These are phyloP conservation scores for Aspergillus incahuasiensis DNA, from an alignment of 495 filamentous ascomycete species.

Conservation along the genomic window DNA sequence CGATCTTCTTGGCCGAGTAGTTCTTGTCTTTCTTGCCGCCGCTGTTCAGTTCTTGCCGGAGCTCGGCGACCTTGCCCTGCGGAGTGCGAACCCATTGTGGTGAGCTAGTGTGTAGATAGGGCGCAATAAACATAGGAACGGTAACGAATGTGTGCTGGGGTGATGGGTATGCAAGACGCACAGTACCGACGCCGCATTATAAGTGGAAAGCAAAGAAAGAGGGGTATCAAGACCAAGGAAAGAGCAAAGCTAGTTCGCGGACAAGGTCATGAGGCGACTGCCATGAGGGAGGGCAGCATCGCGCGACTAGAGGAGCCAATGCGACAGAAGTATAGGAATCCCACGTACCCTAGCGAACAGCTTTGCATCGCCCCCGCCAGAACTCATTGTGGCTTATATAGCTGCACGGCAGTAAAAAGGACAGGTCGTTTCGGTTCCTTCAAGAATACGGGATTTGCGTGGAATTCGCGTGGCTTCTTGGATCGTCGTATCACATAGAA, in stretches of 20 bases:
- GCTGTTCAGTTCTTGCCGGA: constrained; percentile 88
- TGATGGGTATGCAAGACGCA: neutral
- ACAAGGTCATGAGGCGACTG: constrained; percentile 1
- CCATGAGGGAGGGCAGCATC: constrained; percentile 13
- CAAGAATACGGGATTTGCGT: constrained; percentile 1
- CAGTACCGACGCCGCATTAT: neutral
- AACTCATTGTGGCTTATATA: constrained; percentile 55
- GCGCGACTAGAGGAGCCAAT: constrained; percentile 1
- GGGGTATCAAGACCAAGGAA: constrained; percentile 7
- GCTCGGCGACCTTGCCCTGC: constrained; percentile 98
- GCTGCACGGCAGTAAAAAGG: constrained; percentile 4
- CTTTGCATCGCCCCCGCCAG: constrained; percentile 91
- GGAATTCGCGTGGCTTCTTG: neutral
- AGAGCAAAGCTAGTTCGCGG: constrained; percentile 7
- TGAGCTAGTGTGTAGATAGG: constrained; percentile 35
- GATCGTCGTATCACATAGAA: constrained; percentile 21
- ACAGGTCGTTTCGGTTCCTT: neutral
- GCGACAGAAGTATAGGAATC: constrained; percentile 8
- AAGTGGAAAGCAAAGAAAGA: neutral
- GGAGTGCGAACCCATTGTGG: constrained; percentile 34
- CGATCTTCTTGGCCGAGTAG: constrained; percentile 93
- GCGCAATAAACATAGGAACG: constrained; percentile 28
- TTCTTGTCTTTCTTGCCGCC: constrained; percentile 99
- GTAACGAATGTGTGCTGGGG: neutral
- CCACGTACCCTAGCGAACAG: constrained; percentile 95